Percentiles rank a stretch among this genome's conserved stretches.
phyloP scores from a whole-genome alignment of 192 early-diverging fungal species.

The Backusella morwellensis region DNA sequence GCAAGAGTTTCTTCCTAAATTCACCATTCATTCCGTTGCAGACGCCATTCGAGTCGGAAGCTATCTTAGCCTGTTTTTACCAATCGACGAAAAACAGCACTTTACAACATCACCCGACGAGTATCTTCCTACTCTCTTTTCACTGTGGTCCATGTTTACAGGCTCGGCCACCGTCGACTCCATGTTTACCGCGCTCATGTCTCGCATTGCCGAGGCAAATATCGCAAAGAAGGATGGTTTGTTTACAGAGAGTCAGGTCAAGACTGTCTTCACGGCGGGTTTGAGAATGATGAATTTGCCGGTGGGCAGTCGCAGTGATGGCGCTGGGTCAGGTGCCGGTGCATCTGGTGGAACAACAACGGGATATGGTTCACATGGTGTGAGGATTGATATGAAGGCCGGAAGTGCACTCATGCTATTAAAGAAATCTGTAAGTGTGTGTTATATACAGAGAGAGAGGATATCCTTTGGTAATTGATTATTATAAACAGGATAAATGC shows the following conservation, averaged over 20 bases:
- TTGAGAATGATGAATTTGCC: slow-evolving; percentile 51
- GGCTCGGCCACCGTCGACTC: slow-evolving; percentile 59
- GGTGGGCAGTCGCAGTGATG: slow-evolving; percentile 49
- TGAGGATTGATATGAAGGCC: slow-evolving; percentile 39
- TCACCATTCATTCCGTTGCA: slow-evolving; percentile 64
- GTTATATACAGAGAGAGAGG: not conserved
- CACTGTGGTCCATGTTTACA: slow-evolving; percentile 76
- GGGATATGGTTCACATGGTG: slow-evolving; percentile 34
- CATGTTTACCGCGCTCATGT: slow-evolving; percentile 70
- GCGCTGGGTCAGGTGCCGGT: slow-evolving; percentile 43
- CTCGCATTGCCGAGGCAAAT: slow-evolving; percentile 60
- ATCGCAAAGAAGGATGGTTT: slow-evolving; percentile 39
- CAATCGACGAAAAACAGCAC: slow-evolving; percentile 37
- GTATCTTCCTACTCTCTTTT: slow-evolving; percentile 83
- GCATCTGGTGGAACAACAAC: slow-evolving; percentile 43
- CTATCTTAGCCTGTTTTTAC: slow-evolving; percentile 71
- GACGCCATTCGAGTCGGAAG: slow-evolving; percentile 56
- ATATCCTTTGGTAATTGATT: not conserved
- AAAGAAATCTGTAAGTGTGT: slow-evolving; percentile 27
- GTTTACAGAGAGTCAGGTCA: slow-evolving; percentile 63
- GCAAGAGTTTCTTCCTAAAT: slow-evolving; percentile 70
- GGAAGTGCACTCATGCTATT: slow-evolving; percentile 34
- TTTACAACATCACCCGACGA: slow-evolving; percentile 42
- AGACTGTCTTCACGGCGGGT: slow-evolving; percentile 52
- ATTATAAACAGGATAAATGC: slow-evolving; percentile 38